Conservation (phyloP, 805 yeast species). For the Ogataea nonfermentans region DNA sequence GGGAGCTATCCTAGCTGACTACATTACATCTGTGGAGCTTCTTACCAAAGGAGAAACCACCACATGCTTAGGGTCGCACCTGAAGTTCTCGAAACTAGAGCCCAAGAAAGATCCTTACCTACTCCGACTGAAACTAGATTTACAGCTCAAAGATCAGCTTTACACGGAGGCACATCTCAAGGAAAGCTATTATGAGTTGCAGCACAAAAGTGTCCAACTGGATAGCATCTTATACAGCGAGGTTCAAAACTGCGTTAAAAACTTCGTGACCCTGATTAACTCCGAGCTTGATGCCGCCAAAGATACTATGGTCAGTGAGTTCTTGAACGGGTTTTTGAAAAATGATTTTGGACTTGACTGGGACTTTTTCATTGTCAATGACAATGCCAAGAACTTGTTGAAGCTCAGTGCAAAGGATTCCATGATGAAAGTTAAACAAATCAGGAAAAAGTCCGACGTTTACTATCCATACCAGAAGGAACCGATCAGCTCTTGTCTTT, state of each 20-base stretch:
- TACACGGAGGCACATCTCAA: conserved; percentile 63
- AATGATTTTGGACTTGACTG: conserved; percentile 67
- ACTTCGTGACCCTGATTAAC: conserved; percentile 50
- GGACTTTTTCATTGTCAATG: conserved; percentile 59
- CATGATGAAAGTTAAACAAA: conserved; percentile 32
- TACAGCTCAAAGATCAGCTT: conserved; percentile 62
- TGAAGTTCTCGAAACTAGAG: conserved; percentile 25
- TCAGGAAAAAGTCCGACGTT: conserved; percentile 49
- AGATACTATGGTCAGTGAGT: conserved; percentile 51
- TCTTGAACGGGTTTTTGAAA: conserved; percentile 48
- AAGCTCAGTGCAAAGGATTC: conserved; percentile 35
- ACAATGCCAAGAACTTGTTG: conserved; percentile 41
- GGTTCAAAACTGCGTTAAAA: conserved; percentile 54
- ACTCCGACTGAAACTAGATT: conserved; percentile 57
- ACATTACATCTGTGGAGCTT: conserved; percentile 43
- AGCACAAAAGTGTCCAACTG: conserved; percentile 61
- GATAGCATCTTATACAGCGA: conserved; percentile 63
- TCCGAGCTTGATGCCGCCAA: conserved; percentile 48
- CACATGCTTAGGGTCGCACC: conserved; percentile 31
- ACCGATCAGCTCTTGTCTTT: conserved; percentile 49
- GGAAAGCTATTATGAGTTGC: conserved; percentile 64
- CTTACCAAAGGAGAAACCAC: conserved; percentile 37
- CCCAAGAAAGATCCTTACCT: conserved; percentile 58
- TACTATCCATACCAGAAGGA: conserved; percentile 54
- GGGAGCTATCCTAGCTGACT: conserved; percentile 52